Conservation (phyloP, 1,139 yeast genomes). For the Saccharomyces hybrid region DNA sequence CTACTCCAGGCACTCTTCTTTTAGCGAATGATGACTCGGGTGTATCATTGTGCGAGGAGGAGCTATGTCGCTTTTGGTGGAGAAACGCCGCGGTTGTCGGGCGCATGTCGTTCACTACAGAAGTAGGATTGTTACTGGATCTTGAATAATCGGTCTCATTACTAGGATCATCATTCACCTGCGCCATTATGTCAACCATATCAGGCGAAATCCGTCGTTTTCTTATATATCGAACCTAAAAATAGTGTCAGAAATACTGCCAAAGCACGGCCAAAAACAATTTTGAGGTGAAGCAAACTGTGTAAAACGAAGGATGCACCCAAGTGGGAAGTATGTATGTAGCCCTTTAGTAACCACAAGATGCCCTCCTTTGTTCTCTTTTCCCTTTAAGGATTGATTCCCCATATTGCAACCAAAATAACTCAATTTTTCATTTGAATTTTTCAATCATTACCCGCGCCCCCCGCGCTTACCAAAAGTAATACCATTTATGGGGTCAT, state of each 20-base stretch:
- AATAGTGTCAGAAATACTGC: neutral
- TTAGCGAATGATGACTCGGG: neutral
- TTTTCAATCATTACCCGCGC: neutral
- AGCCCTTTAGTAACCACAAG: neutral
- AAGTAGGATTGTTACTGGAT: no score
- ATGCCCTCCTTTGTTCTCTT: neutral
- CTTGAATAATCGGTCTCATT: neutral
- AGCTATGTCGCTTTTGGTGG: slow-evolving; percentile 5
- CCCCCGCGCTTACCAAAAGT: neutral
- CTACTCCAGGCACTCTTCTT: neutral
- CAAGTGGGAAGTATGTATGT: neutral
- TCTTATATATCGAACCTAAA: neutral
- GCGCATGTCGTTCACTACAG: neutral
- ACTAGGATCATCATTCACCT: neutral
- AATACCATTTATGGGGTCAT: neutral
- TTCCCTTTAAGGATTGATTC: neutral
- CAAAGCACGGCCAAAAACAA: neutral
- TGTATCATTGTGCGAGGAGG: slow-evolving; percentile 1
- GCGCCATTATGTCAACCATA: neutral
- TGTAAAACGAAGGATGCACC: neutral
- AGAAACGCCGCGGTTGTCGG: neutral
- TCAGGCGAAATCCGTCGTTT: neutral
- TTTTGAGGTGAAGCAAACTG: neutral
- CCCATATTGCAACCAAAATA: neutral
- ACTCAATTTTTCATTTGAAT: neutral